Evolutionary conservation across 1,139 yeast genomes (phyloP).

Genomic region (Sugiyamaella paludigena): DNA sequence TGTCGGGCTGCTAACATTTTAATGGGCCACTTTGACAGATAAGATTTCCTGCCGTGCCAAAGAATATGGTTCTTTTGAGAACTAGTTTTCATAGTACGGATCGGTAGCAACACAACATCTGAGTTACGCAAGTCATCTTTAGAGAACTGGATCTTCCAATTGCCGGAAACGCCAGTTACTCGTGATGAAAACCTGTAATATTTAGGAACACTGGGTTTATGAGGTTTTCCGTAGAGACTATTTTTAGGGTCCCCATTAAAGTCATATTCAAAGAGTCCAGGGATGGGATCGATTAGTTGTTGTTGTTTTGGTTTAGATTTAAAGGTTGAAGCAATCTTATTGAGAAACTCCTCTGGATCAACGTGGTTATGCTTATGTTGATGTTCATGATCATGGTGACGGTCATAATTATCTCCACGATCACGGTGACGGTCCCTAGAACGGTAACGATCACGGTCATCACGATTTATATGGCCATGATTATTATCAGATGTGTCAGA

Average conservation of each 20-base stretch:
- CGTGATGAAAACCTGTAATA: conserved; percentile 15
- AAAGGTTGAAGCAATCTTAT: background rate
- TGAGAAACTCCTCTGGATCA: conserved; percentile 3
- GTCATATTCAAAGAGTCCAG: conserved; percentile 12
- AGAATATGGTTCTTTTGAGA: conserved; percentile 1
- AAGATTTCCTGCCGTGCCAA: conserved; percentile 6
- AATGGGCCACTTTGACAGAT: conserved; percentile 2
- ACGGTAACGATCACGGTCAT: background rate
- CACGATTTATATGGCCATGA: background rate
- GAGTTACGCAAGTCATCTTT: conserved; percentile 9
- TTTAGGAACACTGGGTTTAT: conserved; percentile 15
- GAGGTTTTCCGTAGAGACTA: conserved; percentile 16
- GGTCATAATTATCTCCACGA: background rate
- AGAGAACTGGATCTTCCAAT: conserved; percentile 2
- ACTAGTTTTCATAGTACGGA: background rate
- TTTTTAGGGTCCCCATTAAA: conserved; percentile 17
- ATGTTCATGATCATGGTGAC: background rate
- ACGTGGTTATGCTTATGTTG: background rate
- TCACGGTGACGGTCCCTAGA: background rate
- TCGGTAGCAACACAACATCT: background rate
- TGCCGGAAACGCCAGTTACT: conserved; percentile 10
- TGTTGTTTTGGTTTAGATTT: background rate
- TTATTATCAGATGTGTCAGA: background rate
- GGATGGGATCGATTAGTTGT: background rate
- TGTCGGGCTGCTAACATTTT: background rate